Conservation (phyloP, 2,329 filamentous ascomycete genomes). For the Arthroderma sp. region DNA sequence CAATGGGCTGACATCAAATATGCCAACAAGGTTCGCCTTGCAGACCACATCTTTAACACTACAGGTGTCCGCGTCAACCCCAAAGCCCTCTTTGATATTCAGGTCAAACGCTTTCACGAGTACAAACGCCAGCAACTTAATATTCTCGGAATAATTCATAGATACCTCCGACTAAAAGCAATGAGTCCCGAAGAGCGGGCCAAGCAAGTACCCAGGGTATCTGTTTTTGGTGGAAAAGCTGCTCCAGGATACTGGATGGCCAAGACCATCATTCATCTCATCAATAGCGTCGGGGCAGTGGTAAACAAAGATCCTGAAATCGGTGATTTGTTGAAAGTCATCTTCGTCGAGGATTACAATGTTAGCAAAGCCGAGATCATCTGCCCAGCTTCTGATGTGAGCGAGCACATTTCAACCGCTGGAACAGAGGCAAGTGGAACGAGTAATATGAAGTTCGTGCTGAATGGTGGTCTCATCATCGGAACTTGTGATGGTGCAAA, state of each 20-base stretch:
- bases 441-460: conserved; percentile 99
- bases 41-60: conserved; percentile 76
- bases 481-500: conserved; percentile 97
- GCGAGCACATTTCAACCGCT: conserved; percentile 96
- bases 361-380: conserved; percentile 99
- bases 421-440: conserved; percentile 82
- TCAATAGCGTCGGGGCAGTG: conserved; percentile 80
- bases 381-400: conserved; percentile 83
- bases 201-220: conserved; percentile 76
- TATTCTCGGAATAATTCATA: conserved; percentile 94
- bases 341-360: conserved; percentile 97
- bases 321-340: conserved; percentile 87
- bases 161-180: conserved; percentile 78
- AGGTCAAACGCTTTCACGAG: conserved; percentile 98
- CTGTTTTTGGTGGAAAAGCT: conserved; percentile 94
- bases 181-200: conserved; percentile 73
- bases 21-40: conserved; percentile 84
- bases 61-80: conserved; percentile 77
- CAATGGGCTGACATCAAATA: conserved; percentile 96
- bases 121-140: conserved; percentile 99
- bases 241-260: conserved; percentile 99
- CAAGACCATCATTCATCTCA: conserved; percentile 93
- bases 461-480: conserved; percentile 94
- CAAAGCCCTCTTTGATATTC: conserved; percentile 79
- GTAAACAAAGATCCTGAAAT: conserved; percentile 89